phyloP scores from a whole-genome alignment of 116 monocot species.

The Papilionanthe hybrid region DNA sequence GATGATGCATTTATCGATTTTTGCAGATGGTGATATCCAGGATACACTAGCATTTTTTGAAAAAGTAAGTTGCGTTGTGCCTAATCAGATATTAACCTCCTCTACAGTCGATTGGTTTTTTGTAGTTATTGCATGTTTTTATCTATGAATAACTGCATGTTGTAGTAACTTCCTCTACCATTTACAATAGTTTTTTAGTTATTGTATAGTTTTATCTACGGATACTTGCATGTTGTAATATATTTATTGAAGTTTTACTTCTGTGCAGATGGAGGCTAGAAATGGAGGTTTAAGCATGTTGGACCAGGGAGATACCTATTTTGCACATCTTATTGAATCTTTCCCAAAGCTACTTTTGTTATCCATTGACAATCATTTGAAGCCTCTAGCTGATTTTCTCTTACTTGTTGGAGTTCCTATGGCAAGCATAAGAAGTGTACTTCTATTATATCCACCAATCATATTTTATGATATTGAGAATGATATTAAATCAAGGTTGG shows the following conservation, averaged over 20 bases:
- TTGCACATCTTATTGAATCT: slow-evolving; percentile 78
- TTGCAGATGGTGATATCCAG: slow-evolving; percentile 71
- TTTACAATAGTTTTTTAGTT: neutral
- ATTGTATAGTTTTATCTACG: neutral
- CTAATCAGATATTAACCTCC: slow-evolving; percentile 5
- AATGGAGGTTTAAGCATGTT: slow-evolving; percentile 68
- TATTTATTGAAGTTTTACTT: neutral
- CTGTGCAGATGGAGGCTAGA: slow-evolving; percentile 81
- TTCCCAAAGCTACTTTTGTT: slow-evolving; percentile 69
- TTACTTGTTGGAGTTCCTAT: slow-evolving; percentile 52
- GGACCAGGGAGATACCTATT: slow-evolving; percentile 43
- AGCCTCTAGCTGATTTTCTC: slow-evolving; percentile 62
- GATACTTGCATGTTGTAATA: neutral
- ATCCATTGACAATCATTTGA: slow-evolving; percentile 51
- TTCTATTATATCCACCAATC: slow-evolving; percentile 79
- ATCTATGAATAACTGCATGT: neutral
- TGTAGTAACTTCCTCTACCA: neutral
- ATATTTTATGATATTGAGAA: slow-evolving; percentile 61
- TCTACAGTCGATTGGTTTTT: neutral
- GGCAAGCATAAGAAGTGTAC: slow-evolving; percentile 32
- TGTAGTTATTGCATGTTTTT: neutral
- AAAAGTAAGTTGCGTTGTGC: slow-evolving; percentile 37
- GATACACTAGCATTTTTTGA: slow-evolving; percentile 86
- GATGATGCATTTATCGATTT: slow-evolving; percentile 87
- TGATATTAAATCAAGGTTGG: slow-evolving; percentile 57